Evolutionary conservation across 208 protist species (phyloP).

Genomic region (Endotrypanum monterogeii): DNA sequence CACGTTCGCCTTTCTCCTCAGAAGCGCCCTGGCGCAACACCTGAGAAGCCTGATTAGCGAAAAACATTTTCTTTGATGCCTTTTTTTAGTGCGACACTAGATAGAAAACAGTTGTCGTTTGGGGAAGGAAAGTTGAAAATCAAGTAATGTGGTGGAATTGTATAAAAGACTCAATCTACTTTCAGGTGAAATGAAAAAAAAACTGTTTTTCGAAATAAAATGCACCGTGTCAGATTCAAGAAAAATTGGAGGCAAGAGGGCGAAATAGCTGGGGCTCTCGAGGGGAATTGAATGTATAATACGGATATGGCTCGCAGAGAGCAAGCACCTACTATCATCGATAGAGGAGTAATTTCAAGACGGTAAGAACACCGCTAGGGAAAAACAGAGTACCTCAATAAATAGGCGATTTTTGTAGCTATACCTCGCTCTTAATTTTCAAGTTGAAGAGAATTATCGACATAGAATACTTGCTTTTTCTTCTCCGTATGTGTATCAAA

Average conservation of each 20-base stretch:
- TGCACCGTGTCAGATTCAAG: background rate
- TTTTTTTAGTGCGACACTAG: background rate
- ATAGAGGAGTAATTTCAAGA: too few relatives aligned
- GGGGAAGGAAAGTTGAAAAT: background rate
- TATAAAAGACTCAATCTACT: slow-evolving; percentile 24
- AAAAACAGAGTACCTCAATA: background rate
- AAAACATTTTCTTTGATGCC: slow-evolving; percentile 51
- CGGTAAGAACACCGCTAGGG: background rate
- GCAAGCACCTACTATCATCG: background rate
- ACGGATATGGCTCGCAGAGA: background rate
- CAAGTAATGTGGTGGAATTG: slow-evolving; percentile 14
- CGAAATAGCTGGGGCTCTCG: background rate
- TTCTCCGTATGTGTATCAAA: background rate
- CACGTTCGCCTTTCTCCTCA: slow-evolving; percentile 94
- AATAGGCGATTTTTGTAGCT: background rate
- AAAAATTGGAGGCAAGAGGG: background rate
- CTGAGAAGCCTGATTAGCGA: slow-evolving; percentile 78
- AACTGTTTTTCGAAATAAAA: background rate
- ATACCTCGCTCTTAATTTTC: background rate
- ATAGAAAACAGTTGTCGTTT: slow-evolving; percentile 5
- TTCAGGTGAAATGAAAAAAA: background rate
- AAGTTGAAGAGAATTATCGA: background rate
- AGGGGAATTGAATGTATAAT: background rate
- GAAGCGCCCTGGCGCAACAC: slow-evolving; percentile 85
- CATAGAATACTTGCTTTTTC: too few relatives aligned